Evolutionary conservation across 371 early-diverging fungal genomes (phyloP), one percentile per base, ranked within the genome.

Genomic region (Rhizomucor pusillus): DNA sequence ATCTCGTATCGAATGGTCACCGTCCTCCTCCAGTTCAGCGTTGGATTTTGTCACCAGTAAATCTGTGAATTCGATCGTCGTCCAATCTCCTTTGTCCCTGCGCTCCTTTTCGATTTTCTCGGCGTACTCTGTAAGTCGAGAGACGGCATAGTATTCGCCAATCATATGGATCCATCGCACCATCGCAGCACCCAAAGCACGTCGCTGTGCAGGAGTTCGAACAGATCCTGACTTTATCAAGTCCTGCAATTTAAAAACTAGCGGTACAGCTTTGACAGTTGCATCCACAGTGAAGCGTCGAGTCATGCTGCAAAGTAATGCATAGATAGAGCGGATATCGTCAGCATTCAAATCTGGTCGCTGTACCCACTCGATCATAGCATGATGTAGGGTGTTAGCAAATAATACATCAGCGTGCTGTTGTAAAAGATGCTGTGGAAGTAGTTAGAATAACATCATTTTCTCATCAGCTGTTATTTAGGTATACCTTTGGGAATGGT

Each of bases 181-280:
- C 40, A 73, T 72, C 16, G 74, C 60, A 11, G 71, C 75, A 5
- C 69, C 75, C 5, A 83, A 18, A 11, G 84, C 79, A 13, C 81
- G 66, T 47, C 75, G 75, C 7, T 69, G 75, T 25, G 73, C 45
- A 24, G 60, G 49, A 10, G 50, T 19, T 4, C 65, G 44, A 16
- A 70, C 52, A 0, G 43, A 47, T 1, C 60, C 65, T 19, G 66
- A 54, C 34, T 53, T 62, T 2, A 59, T 58, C 65, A 58, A 56
- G 36, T 47, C 49, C 57, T 80, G 81, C 33, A 83, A 58, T 29
- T 73, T 71, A 55, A 86, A 84, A 9, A 85, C 34, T 12, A 89
- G 59, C 9, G 85, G 83, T 0, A 81, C 58, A 0, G 76, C 71
- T 9, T 71, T 60, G 54, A 79, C 65, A 29, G 84, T 61, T 20